These are phyloP conservation scores for Globisporangium polare DNA, from an alignment of 352 stramenopile genomes.

Conservation along the genomic window DNA sequence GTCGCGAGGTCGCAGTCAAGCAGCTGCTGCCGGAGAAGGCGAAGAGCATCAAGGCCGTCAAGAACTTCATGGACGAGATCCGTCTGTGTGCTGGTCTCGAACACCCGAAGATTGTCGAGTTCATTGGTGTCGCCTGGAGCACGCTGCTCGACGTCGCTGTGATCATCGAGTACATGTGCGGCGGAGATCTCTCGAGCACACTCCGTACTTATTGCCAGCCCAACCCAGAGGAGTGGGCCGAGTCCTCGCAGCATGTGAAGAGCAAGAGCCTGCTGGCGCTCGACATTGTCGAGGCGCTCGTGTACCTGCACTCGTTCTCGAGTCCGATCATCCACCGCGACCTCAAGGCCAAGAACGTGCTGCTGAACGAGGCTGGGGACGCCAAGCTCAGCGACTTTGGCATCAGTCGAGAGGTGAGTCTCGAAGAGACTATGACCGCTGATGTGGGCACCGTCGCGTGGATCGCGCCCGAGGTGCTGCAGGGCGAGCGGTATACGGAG, in stretches of 20 bases:
- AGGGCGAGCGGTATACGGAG: slow-evolving; percentile 25
- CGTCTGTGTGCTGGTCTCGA: slow-evolving; percentile 50
- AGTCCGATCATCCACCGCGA: slow-evolving; percentile 47
- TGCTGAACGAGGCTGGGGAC: slow-evolving; percentile 17
- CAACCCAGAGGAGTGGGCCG: slow-evolving; percentile 9
- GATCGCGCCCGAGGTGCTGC: slow-evolving; percentile 36
- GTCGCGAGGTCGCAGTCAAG: slow-evolving; percentile 40
- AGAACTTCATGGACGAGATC: slow-evolving; percentile 63
- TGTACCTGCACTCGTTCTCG: slow-evolving; percentile 51
- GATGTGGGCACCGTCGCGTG: slow-evolving; percentile 33
- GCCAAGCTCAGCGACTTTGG: slow-evolving; percentile 62
- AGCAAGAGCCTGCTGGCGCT: slow-evolving; percentile 39
- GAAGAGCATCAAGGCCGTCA: slow-evolving; percentile 19
- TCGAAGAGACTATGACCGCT: slow-evolving; percentile 27
- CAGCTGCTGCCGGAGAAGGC: slow-evolving; percentile 29
- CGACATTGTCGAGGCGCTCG: slow-evolving; percentile 43
- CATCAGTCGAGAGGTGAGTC: slow-evolving; percentile 30
- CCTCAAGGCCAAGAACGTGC: slow-evolving; percentile 48
- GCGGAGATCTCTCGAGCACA: slow-evolving; percentile 34
- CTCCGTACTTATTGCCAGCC: slow-evolving; percentile 18
- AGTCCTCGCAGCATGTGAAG: not conserved
- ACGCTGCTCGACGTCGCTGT: slow-evolving; percentile 42
- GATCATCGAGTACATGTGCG: slow-evolving; percentile 42
- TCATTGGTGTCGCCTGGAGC: slow-evolving; percentile 49
- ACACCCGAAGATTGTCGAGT: slow-evolving; percentile 46